Conservation (phyloP, 1,139 yeast species). For the Suhomyces guaymorum region DNA sequence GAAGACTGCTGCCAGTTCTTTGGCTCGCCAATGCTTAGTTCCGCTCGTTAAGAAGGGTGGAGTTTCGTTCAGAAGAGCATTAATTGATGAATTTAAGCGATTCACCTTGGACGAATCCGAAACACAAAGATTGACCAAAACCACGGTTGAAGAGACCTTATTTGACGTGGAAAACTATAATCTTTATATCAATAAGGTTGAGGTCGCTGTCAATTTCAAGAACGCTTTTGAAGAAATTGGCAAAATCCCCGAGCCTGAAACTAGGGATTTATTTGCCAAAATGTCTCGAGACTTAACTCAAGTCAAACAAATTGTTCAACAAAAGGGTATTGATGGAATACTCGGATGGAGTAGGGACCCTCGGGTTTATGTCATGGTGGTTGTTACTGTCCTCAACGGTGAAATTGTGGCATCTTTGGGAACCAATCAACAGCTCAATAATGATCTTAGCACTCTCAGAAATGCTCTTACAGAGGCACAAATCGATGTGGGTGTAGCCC, state of each 20-base stretch:
- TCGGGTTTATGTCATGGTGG: constrained; percentile 10
- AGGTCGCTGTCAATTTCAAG: constrained; percentile 7
- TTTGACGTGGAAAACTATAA: constrained; percentile 38
- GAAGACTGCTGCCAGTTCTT: constrained; percentile 28
- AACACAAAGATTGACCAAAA: neutral
- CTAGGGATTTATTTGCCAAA: neutral
- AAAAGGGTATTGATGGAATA: constrained; percentile 15
- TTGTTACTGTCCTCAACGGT: constrained; percentile 11
- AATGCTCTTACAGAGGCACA: constrained; percentile 5
- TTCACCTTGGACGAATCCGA: constrained; percentile 2
- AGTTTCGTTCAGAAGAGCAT: constrained; percentile 2
- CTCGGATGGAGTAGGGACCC: constrained; percentile 25
- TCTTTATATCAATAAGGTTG: constrained; percentile 28
- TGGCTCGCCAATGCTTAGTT: constrained; percentile 12
- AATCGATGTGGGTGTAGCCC: constrained; percentile 3
- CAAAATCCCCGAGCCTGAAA: neutral
- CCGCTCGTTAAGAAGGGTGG: neutral
- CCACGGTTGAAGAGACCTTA: constrained; percentile 14
- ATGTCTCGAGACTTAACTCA: constrained; percentile 1
- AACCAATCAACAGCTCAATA: neutral
- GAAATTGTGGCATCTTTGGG: constrained; percentile 2
- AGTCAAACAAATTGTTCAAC: constrained; percentile 7
- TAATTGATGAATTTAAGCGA: constrained; percentile 3
- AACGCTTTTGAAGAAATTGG: constrained; percentile 1
- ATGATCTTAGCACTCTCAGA: neutral